Percentiles rank a stretch among this genome's conserved stretches.
phyloP scores from a whole-genome alignment of 257 asterid genomes.

The Nemophila menziesii region DNA sequence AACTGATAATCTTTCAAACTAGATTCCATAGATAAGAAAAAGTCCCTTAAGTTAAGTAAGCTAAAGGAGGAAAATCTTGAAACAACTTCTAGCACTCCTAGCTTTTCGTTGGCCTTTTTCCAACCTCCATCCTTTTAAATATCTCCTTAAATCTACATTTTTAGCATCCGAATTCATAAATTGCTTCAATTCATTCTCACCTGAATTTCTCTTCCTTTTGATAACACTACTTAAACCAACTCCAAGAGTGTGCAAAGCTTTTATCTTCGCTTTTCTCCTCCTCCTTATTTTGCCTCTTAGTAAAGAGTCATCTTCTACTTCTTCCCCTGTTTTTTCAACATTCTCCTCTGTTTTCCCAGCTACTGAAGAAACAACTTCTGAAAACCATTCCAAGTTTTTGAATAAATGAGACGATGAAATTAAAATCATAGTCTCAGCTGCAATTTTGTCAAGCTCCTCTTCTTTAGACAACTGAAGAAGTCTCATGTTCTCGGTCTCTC shows the following conservation, averaged over 20 bases:
- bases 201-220: slow-evolving; percentile 2
- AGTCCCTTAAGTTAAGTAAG: too few relatives aligned
- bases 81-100: background rate
- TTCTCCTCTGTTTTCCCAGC: slow-evolving; percentile 9
- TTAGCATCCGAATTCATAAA: background rate
- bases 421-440: slow-evolving; percentile 40
- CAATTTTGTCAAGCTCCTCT: slow-evolving; percentile 25
- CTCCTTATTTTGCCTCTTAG: slow-evolving; percentile 17
- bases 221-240: background rate
- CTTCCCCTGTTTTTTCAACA: slow-evolving; percentile 7
- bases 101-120: background rate
- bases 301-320: background rate
- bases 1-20: background rate
- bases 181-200: background rate
- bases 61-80: background rate
- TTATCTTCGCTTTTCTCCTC: slow-evolving; percentile 9
- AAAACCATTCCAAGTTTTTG: slow-evolving; percentile 29
- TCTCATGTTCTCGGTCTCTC: slow-evolving; percentile 28
- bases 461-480: slow-evolving; percentile 11
- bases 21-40: background rate
- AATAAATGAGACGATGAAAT: slow-evolving; percentile 21
- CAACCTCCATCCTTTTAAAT: background rate
- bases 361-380: slow-evolving; percentile 40
- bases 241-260: background rate
- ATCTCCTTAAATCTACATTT: background rate